Evolutionary conservation across 352 stramenopile genomes (phyloP).

Genomic region (Globisporangium parvum): DNA sequence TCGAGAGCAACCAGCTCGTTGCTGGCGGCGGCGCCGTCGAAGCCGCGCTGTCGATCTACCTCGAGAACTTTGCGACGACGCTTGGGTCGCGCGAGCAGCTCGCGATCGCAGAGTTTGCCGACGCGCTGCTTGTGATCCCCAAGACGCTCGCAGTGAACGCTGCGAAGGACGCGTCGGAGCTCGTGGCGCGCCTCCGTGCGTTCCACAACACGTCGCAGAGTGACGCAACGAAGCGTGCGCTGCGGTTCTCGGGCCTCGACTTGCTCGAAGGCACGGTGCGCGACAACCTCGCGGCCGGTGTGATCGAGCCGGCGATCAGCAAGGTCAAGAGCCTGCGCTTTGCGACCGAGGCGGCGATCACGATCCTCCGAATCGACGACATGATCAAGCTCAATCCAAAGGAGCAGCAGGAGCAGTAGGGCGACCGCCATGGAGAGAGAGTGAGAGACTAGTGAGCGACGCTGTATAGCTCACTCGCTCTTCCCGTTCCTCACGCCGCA

Average conservation of each 20-base stretch:
- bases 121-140: slow-evolving; percentile 68
- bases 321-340: slow-evolving; percentile 99
- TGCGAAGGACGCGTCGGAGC: slow-evolving; percentile 98
- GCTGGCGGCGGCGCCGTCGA: slow-evolving; percentile 97
- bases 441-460: slow-evolving; percentile 1
- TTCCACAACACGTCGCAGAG: slow-evolving; percentile 96
- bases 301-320: slow-evolving; percentile 99
- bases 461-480: no score
- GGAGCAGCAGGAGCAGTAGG: slow-evolving; percentile 75
- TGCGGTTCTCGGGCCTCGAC: slow-evolving; percentile 93
- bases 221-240: slow-evolving; percentile 62
- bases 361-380: slow-evolving; percentile 99
- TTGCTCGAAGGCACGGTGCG: slow-evolving; percentile 93
- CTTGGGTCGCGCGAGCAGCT: slow-evolving; percentile 97
- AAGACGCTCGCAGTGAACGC: slow-evolving; percentile 99
- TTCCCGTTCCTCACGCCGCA: no score
- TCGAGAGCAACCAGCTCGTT: slow-evolving; percentile 99
- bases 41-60: slow-evolving; percentile 96
- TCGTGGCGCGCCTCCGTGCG: slow-evolving; percentile 95
- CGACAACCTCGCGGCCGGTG: slow-evolving; percentile 95
- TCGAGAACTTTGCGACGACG: slow-evolving; percentile 97
- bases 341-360: slow-evolving; percentile 98
- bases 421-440: slow-evolving; percentile 5
- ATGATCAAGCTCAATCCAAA: slow-evolving; percentile 95
- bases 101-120: slow-evolving; percentile 98